These are phyloP conservation scores for Anthoceros angustus DNA, from an alignment of 225 moss, liverwort and hornwort species.

Conservation along the genomic window DNA sequence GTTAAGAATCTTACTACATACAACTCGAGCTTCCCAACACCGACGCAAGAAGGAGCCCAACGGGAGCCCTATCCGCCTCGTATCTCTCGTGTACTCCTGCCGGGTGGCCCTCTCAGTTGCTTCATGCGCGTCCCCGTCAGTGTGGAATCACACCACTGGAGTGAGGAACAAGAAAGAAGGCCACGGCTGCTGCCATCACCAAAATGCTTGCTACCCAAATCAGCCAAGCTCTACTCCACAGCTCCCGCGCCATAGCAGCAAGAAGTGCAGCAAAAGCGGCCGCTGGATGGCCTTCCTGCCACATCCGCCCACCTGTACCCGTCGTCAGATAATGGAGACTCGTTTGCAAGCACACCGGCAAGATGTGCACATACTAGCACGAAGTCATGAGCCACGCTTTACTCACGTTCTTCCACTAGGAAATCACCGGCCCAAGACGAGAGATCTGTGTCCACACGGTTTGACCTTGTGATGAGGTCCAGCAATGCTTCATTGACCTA, in stretches of 20 bases:
- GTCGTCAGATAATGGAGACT: neutral
- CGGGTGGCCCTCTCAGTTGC: no score
- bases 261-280: neutral
- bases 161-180: no score
- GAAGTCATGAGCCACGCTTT: no score
- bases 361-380: neutral
- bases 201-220: no score
- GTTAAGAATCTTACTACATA: no score
- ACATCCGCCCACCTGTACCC: neutral
- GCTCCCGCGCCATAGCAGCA: neutral
- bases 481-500: slow-evolving; percentile 1
- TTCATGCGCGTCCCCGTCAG: no score
- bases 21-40: no score
- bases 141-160: no score
- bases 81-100: no score
- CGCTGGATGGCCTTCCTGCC: neutral
- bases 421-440: neutral
- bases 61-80: no score
- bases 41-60: no score
- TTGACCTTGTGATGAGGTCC: neutral
- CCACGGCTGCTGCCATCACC: no score
- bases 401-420: neutral
- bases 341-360: neutral
- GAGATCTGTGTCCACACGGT: neutral
- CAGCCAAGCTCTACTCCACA: neutral